Evolutionary conservation across 2,329 filamentous ascomycete genomes (phyloP), one percentile per base, ranked within the genome.

Genomic region (Sordariomycetes sp.): DNA sequence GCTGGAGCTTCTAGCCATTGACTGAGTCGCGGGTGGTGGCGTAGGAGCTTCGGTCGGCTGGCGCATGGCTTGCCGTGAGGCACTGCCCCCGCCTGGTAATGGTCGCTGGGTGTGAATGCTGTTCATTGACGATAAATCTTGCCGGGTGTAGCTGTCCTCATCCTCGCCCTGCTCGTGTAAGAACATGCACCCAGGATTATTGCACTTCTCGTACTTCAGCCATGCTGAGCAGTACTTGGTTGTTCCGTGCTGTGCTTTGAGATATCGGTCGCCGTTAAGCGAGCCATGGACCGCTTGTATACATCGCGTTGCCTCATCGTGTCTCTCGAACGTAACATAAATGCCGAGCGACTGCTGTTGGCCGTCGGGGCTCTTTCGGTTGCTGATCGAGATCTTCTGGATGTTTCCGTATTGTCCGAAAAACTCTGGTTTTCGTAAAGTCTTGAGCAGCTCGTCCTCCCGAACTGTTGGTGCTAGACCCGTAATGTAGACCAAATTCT

Each of bases 211-310:
- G 45, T 93, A 87, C 38, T 93, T 83, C 14, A 98, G 70, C 68
- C 93, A 98, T 4, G 92, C 90, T 0, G 92, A 98, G 57, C 92
- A 98, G 58, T 98, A 98, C 56, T 98, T 98, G 5, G 92, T 98
- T 1, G 92, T 98, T 17, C 92, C 92, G 34, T 79, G 60, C 50
- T 78, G 79, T 4, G 76, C 88, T 66, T 86, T 81, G 15, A 98
- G 63, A 11, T 86, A 71, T 33, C 90, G 72, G 42, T 96, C 92
- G 34, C 86, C 87, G 50, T 98, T 96, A 40, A 82, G 75, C 3
- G 88, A 93, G 21, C 88, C 87, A 55, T 98, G 87, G 5, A 98
- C 92, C 24, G 87, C 86, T 36, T 79, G 73, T 42, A 98, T 98
- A 56, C 92, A 98, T 24, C 75, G 78, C 26, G 82, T 82, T 12